These are phyloP conservation scores for Mycena crocata DNA, from an alignment of 768 basidiomycete genomes.

Conservation along the genomic window DNA sequence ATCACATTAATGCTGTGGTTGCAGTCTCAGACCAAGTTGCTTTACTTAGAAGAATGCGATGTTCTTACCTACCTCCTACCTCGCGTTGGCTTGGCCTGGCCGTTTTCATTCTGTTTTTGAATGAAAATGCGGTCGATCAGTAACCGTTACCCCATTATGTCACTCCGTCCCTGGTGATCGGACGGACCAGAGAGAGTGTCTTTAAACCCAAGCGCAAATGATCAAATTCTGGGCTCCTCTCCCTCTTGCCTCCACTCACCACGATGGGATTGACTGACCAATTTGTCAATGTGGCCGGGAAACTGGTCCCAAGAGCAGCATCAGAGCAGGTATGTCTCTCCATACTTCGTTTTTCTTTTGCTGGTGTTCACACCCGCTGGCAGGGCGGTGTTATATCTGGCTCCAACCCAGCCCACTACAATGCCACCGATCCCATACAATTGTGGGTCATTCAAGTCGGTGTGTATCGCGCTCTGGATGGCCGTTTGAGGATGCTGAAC, in stretches of 20 bases:
- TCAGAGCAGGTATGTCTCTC: slow-evolving; percentile 56
- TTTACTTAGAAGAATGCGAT: too few species aligned
- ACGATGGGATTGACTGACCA: slow-evolving; percentile 62
- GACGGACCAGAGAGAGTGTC: neutral
- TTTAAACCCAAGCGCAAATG: neutral
- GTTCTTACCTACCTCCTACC: too few species aligned
- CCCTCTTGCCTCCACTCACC: slow-evolving; percentile 1
- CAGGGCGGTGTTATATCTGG: slow-evolving; percentile 86
- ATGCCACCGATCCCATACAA: slow-evolving; percentile 72
- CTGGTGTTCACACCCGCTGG: neutral
- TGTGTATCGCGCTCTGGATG: slow-evolving; percentile 45
- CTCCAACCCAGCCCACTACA: slow-evolving; percentile 75
- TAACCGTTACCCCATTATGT: neutral
- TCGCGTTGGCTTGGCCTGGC: too few species aligned
- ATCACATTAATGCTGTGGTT: too few species aligned
- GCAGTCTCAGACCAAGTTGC: too few species aligned
- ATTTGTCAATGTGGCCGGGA: slow-evolving; percentile 41
- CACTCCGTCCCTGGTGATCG: neutral
- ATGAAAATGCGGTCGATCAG: too few species aligned
- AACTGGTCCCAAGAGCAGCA: slow-evolving; percentile 58
- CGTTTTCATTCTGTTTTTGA: too few species aligned
- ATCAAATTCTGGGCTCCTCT: neutral
- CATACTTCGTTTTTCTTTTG: neutral
- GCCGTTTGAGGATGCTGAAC: neutral
- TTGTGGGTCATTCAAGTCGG: slow-evolving; percentile 85